Evolutionary conservation across 2,329 filamentous ascomycete species (phyloP), one percentile per base, ranked within the genome.

Genomic region (Scedosporium minutisporum): DNA sequence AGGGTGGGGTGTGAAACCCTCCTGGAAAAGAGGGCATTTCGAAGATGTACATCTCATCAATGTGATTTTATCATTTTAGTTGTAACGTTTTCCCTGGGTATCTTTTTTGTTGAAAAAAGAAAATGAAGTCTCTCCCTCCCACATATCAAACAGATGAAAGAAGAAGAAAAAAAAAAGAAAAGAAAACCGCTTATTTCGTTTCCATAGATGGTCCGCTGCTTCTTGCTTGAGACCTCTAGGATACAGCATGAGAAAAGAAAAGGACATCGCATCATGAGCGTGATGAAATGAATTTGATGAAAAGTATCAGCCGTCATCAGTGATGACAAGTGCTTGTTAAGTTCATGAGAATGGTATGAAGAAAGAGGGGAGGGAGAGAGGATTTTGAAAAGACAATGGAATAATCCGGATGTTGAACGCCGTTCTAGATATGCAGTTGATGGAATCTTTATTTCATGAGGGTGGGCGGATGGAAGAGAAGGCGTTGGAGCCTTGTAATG

Each of bases 41-140:
- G 5, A n/a, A n/a, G 16, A 48, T 48, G 18, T 27, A 27, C 29
- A 58, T 58, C n/a, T 38, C 33, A 41, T 48, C 16, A 48, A 48
- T 18, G n/a, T 58, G 33, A 38, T 38, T 38, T 18, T 41, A 58
- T 58, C 33, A 55, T 55, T 55, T 55, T 55, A 55, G 51, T 38
- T 38, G 33, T 58, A 33, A 33, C n/a, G n/a, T 58, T 23, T 61
- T 48, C 46, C 60, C 60, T 57, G 60, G 60, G 60, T 61, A 63
- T 63, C 62, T 61, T 61, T 63, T 63, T 63, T 63, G 62, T 63
- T 63, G 62, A 63, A 63, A 63, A 63, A 63, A 63, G 57, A 55
- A 48, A 61, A 53, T 16, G 9, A 38, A 33, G 33, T 33, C 25
- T 18, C 25, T 33, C 62, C 21, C 29, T 21, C 10, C 33, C 25